phyloP scores from a whole-genome alignment of 2,329 filamentous ascomycete genomes.

The Aspergillus caelatus region DNA sequence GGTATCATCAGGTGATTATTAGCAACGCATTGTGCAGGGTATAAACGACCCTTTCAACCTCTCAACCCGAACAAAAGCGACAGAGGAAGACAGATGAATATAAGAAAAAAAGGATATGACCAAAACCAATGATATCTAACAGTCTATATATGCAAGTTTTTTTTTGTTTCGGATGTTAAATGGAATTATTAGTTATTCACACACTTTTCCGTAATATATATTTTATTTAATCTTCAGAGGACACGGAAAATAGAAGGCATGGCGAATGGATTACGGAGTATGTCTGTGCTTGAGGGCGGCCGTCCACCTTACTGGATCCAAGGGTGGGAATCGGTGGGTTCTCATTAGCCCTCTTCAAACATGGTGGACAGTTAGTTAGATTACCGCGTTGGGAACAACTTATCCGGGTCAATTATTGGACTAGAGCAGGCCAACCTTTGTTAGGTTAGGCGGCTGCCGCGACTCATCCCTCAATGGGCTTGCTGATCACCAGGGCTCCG shows the following conservation, averaged over 20 bases:
- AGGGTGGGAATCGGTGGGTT: slow-evolving; percentile 10
- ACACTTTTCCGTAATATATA: not conserved
- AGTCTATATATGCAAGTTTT: not conserved
- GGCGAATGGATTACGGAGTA: slow-evolving; percentile 12
- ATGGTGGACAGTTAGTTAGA: slow-evolving; percentile 1
- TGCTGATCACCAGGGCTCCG: slow-evolving; percentile 22
- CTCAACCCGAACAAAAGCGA: not conserved
- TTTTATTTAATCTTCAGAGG: slow-evolving; percentile 8
- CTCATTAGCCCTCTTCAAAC: slow-evolving; percentile 4
- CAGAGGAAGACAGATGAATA: not conserved
- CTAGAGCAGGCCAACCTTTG: slow-evolving; percentile 10
- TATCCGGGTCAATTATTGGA: not conserved
- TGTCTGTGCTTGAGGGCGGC: slow-evolving; percentile 14
- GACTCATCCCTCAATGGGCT: slow-evolving; percentile 16
- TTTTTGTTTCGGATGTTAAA: no score
- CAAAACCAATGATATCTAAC: no score
- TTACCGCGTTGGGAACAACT: slow-evolving; percentile 3
- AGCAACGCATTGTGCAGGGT: not conserved
- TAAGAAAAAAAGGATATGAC: not conserved
- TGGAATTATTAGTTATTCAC: not conserved
- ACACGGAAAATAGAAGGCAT: slow-evolving; percentile 15
- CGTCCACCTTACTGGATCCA: slow-evolving; percentile 9
- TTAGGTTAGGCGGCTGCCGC: slow-evolving; percentile 12
- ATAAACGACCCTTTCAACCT: not conserved
- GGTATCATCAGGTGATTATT: slow-evolving; percentile 3